Evolutionary conservation across 2,329 filamentous ascomycete genomes (phyloP), one percentile per base, ranked within the genome.

Genomic region (Colletotrichum sp.): DNA sequence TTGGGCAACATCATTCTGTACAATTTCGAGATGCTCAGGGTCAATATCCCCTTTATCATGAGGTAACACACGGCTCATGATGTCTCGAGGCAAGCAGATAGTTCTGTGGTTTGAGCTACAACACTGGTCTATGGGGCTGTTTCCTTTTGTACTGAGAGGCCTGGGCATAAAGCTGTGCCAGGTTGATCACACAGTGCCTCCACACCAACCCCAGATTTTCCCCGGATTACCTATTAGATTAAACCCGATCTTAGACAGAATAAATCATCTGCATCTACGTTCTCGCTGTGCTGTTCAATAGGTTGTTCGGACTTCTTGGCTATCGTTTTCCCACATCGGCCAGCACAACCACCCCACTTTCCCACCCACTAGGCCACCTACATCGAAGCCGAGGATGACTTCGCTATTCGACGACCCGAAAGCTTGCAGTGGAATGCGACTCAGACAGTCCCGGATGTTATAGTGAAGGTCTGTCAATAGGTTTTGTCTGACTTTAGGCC

Each of bases 21-120:
- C 68, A 9, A 48, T 55, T 16, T 72, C 67, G 10, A 75, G 64
- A 28, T 69, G 63, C 26, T 78, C 74, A 14, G 72, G 39, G 14
- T 77, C 65, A n/a, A 67, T 60, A 66, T 60, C 32, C 24, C 30
- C 12, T 16, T 69, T 69, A 16, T 43, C 32, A 28, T n/a, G 12
- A 16, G 30, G 65, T 24, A 21, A 8, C 6, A 10, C 5, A 8
- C 34, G 16, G 13, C 26, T 43, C 67, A 60, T 69, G 9, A 24
- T 21, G n/a, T 8, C n/a, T 14, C 43, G 10, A 12, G 12, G 10
- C 1, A 21, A 21, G 2, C 1, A 52, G 12, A 12, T 55, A 7
- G 64, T 8, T 8, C 14, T 39, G 14, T 67, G 28, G 2, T 7
- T 8, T 16, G 10, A 52, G 24, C 26, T 28, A 32, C 16, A 10